Evolutionary conservation across 169 alveolate genomes (phyloP).

Genomic region (Amoebophrya sp.): DNA sequence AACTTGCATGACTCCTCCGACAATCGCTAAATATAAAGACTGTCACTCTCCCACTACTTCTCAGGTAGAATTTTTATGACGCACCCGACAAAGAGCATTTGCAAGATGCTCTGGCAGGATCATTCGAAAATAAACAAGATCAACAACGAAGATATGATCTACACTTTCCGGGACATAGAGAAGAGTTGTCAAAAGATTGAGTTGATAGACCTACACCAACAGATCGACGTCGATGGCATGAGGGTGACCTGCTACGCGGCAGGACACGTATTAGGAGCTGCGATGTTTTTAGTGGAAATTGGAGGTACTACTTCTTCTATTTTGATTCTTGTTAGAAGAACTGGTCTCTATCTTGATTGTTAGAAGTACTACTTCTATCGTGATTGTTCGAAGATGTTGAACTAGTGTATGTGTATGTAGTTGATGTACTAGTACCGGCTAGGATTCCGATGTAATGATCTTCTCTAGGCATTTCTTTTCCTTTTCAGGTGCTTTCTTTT

Average conservation of each 20-base stretch:
- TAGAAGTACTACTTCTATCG: too few relatives aligned
- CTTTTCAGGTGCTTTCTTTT: too few relatives aligned
- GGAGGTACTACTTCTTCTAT: slow-evolving; percentile 69
- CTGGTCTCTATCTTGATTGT: too few relatives aligned
- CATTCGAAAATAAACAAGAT: slow-evolving; percentile 43
- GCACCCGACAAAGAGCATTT: slow-evolving; percentile 91
- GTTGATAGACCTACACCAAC: slow-evolving; percentile 85
- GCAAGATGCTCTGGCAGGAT: slow-evolving; percentile 79
- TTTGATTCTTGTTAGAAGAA: too few relatives aligned
- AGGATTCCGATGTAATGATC: too few relatives aligned
- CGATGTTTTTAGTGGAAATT: slow-evolving; percentile 95
- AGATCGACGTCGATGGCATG: slow-evolving; percentile 78
- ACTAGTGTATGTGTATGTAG: too few relatives aligned
- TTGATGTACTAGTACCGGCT: too few relatives aligned
- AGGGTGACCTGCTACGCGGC: slow-evolving; percentile 91
- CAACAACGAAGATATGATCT: slow-evolving; percentile 54
- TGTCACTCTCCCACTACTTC: too few relatives aligned
- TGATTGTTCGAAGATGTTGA: too few relatives aligned
- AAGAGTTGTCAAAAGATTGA: slow-evolving; percentile 75
- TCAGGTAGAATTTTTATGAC: slow-evolving; percentile 78
- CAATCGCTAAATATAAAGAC: too few relatives aligned
- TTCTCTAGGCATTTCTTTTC: too few relatives aligned
- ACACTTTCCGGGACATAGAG: slow-evolving; percentile 83
- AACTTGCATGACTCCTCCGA: too few relatives aligned
- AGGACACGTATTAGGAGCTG: slow-evolving; percentile 99